phyloP scores from a whole-genome alignment of 768 basidiomycete genomes.

The Harrya chromipes region DNA sequence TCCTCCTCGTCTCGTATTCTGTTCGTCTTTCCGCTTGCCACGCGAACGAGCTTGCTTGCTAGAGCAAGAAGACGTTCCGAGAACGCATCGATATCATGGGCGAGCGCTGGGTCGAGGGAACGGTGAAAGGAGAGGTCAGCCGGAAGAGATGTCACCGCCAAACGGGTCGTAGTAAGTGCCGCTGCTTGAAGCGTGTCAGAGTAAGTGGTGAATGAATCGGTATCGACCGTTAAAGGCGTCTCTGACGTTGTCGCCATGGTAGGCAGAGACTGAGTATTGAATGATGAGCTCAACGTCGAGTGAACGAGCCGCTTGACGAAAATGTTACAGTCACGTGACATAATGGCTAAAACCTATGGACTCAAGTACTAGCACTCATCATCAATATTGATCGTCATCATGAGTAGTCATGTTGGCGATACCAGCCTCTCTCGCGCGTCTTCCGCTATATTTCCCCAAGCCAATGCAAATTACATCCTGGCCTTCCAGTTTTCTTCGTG shows the following conservation, averaged over 20 bases:
- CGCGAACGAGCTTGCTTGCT: slow-evolving; percentile 58
- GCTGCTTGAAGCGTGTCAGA: slow-evolving; percentile 56
- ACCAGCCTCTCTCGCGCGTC: background rate
- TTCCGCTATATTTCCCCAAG: slow-evolving; percentile 44
- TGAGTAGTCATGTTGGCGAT: background rate
- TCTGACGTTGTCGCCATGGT: slow-evolving; percentile 14
- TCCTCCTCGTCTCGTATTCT: slow-evolving; percentile 68
- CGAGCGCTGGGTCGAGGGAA: slow-evolving; percentile 72
- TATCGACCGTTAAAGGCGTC: slow-evolving; percentile 11
- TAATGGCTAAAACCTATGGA: background rate
- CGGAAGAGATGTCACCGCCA: slow-evolving; percentile 57
- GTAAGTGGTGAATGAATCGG: slow-evolving; percentile 47
- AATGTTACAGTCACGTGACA: slow-evolving; percentile 5
- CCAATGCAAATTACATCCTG: slow-evolving; percentile 52
- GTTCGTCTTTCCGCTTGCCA: slow-evolving; percentile 40
- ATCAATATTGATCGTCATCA: background rate
- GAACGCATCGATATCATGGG: slow-evolving; percentile 65
- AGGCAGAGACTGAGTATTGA: too few relatives aligned
- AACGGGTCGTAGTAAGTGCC: slow-evolving; percentile 61
- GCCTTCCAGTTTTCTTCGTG: slow-evolving; percentile 83
- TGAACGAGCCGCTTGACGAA: too few relatives aligned
- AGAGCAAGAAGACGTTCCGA: slow-evolving; percentile 64
- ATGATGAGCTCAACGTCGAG: too few relatives aligned
- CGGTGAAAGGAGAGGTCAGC: slow-evolving; percentile 86
- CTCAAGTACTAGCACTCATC: too few relatives aligned